phyloP scores from a whole-genome alignment of 148 eudicot genomes.

The Limonium bicolor region DNA sequence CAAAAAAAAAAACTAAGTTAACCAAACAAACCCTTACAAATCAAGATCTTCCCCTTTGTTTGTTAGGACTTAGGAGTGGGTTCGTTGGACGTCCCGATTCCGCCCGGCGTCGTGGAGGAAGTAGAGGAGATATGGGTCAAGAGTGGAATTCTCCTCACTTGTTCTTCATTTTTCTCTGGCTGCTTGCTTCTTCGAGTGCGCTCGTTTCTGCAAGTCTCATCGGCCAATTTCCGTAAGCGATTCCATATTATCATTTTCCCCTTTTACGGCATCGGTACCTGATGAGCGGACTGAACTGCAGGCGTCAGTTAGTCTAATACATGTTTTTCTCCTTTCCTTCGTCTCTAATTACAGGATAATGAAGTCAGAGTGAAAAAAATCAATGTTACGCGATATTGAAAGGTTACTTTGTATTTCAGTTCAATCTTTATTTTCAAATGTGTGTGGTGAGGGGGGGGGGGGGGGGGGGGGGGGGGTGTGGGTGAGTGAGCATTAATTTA shows the following conservation, averaged over 20 bases:
- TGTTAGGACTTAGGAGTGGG: no score
- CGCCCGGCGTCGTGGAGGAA: no score
- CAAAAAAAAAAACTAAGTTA: no score
- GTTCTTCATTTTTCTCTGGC: background rate
- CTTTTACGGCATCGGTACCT: no score
- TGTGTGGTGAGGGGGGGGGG: no score
- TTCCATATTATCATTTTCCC: background rate
- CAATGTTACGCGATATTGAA: conserved; percentile 70
- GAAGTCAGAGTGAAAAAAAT: conserved; percentile 59
- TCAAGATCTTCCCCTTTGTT: no score
- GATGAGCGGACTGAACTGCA: no score
- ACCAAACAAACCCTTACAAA: no score
- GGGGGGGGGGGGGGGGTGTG: no score
- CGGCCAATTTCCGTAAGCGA: conserved; percentile 50
- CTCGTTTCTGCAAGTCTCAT: conserved; percentile 19
- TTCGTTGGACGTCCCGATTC: no score
- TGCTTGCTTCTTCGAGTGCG: background rate
- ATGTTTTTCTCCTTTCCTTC: background rate
- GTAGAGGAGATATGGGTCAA: no score
- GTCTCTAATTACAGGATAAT: conserved; percentile 32
- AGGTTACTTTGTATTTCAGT: conserved; percentile 19
- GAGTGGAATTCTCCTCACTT: background rate
- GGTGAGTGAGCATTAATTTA: background rate
- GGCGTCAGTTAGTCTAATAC: background rate
- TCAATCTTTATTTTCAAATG: background rate